Conservation (phyloP, 2,329 filamentous ascomycete species). For the Hypoxylon sp. region DNA sequence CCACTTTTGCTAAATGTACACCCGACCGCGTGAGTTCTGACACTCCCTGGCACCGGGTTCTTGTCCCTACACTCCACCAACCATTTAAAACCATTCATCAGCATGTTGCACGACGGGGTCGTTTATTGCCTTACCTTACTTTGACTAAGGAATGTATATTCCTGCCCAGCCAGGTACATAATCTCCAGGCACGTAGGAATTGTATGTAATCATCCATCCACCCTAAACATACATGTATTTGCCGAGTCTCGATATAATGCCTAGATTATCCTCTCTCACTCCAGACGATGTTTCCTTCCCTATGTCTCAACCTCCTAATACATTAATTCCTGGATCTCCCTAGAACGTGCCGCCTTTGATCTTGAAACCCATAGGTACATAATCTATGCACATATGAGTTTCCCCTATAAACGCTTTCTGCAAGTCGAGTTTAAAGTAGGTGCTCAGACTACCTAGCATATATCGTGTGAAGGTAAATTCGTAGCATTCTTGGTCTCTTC, state of each 20-base stretch:
- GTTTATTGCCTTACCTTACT: conserved; percentile 1
- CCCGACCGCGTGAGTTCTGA: conserved; percentile 15
- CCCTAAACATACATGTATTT: neutral
- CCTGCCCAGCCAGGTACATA: neutral
- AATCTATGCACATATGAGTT: neutral
- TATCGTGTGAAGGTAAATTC: conserved; percentile 3
- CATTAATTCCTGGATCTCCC: neutral
- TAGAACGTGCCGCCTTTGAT: neutral
- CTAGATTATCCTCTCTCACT: neutral
- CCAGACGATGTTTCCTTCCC: neutral
- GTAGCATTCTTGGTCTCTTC: conserved; percentile 8
- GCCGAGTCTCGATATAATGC: neutral
- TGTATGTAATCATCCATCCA: neutral
- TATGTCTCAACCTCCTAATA: conserved; percentile 12
- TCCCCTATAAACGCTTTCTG: neutral
- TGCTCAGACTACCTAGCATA: neutral
- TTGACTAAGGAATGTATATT: conserved; percentile 8
- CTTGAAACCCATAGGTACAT: conserved; percentile 2
- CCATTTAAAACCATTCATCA: conserved; percentile 11
- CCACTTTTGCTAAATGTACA: conserved; percentile 26
- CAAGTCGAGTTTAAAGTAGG: neutral
- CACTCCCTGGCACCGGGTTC: conserved; percentile 29
- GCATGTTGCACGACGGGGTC: conserved; percentile 26
- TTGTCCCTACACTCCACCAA: conserved; percentile 36
- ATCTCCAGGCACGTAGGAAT: neutral